Base-by-base conservation (phyloP, 192 early-diverging fungal genomes). In the Rhizophlyctis rosea region DNA sequence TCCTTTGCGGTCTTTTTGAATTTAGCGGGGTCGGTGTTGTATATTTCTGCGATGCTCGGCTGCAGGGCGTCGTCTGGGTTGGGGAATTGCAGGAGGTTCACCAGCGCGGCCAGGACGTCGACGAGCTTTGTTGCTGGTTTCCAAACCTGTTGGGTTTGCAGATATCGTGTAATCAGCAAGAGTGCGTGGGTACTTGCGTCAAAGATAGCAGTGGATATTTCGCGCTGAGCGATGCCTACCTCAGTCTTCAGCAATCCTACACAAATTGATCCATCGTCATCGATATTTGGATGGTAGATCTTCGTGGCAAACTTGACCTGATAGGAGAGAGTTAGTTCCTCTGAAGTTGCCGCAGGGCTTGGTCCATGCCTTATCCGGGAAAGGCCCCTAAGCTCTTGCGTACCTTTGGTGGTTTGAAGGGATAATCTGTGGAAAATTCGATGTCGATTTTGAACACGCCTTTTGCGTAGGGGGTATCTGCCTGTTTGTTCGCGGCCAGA, bases 41-140 rank as follows among this genome's bases (percentile, higher is more conserved):
- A 92, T 29, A 87, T 64, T 53, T 91, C 87, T 31, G 88, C 91
- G 67, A 92, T 85, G 31, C 73, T 76, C 7, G 84, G 63, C 48
- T 88, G 83, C 61, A 94, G 78, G 9, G 91, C 84, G 73, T 94
- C 91, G 34, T 90, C 91, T 0, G 90, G 88, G 65, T 91, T 91
- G 33, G 91, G 91, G 36, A 85, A 59, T 50, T 85, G 83, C 18
- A 94, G 64, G 5, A 94, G 75, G 57, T 74, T 56, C 0, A 79
- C 73, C 28, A 94, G 69, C 3, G 88, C 72, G 30, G 71, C 39
- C 48, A 94, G 73, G 1, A 94, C 86, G 69, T 89, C 84, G 27
- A 56, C 57, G 11, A 91, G 62, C 52, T 86, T 85, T 27, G 88
- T 90, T 27, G 89, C 80, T 35, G 91, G 91, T 61, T 93, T 93